Percentiles rank a stretch among this genome's conserved stretches.
Evolutionary conservation across 2,329 filamentous ascomycete genomes (phyloP).

Genomic region (Arthrinium puccinioides): DNA sequence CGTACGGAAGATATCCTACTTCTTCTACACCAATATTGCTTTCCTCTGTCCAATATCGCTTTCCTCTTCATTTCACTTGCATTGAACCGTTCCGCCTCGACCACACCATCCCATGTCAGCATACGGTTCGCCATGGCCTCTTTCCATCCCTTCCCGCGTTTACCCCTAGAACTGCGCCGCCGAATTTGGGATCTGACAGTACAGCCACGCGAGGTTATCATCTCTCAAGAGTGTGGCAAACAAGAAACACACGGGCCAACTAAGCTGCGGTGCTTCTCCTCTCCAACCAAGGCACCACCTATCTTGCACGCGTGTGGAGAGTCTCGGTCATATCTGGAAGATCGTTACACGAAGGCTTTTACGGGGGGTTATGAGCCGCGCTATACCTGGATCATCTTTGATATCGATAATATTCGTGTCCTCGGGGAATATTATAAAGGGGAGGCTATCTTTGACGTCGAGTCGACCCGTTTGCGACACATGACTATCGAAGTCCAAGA

Average conservation of each 20-base stretch:
- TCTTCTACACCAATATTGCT: too few relatives aligned
- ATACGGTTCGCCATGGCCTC: background rate
- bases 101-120: too few relatives aligned
- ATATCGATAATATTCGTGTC: background rate
- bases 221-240: too few relatives aligned
- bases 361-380: background rate
- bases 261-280: background rate
- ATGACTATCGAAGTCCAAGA: too few relatives aligned
- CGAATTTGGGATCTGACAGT: background rate
- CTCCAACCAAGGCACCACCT: background rate
- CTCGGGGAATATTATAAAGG: too few relatives aligned
- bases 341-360: background rate
- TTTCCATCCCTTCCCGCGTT: background rate
- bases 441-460: too few relatives aligned
- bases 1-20: too few relatives aligned
- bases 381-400: background rate
- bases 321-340: background rate
- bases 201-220: background rate
- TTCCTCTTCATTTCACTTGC: too few relatives aligned
- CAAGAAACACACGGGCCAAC: background rate
- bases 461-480: too few relatives aligned
- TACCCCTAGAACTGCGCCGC: background rate
- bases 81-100: too few relatives aligned
- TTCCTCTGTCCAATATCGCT: too few relatives aligned
- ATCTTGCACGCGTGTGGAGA: background rate